Conservation (phyloP, 495 filamentous ascomycete genomes). For the Penicillium flavigenum region DNA sequence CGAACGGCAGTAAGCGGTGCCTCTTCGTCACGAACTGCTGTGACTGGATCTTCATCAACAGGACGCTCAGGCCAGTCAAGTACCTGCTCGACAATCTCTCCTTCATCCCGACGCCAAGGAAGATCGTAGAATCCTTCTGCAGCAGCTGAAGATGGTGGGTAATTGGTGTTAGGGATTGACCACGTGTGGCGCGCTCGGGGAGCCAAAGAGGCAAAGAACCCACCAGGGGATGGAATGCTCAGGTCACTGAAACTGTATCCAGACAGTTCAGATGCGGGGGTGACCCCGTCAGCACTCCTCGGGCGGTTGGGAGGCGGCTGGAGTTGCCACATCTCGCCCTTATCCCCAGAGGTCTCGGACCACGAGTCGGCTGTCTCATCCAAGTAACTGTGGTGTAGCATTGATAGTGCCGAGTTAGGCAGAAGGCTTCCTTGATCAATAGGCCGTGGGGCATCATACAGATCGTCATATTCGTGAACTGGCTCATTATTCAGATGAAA, state of each 20-base stretch:
- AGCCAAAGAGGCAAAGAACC: constrained; percentile 83
- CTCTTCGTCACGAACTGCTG: constrained; percentile 47
- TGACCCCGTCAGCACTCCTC: constrained; percentile 44
- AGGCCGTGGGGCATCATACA: constrained; percentile 44
- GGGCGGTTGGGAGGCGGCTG: constrained; percentile 31
- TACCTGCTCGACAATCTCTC: constrained; percentile 63
- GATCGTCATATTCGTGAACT: constrained; percentile 21
- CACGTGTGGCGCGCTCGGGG: constrained; percentile 74
- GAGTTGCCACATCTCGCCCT: constrained; percentile 49
- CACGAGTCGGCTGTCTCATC: constrained; percentile 48
- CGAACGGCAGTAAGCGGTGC: constrained; percentile 67
- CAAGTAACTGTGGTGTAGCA: constrained; percentile 70
- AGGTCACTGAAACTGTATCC: constrained; percentile 63
- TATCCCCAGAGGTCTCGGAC: constrained; percentile 48
- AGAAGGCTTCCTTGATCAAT: constrained; percentile 64
- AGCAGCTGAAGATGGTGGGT: constrained; percentile 72
- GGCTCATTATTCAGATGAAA: constrained; percentile 30
- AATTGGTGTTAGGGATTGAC: constrained; percentile 48
- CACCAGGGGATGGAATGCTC: constrained; percentile 84
- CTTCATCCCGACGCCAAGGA: constrained; percentile 60
- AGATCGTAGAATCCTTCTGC: constrained; percentile 82
- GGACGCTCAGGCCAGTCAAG: constrained; percentile 58
- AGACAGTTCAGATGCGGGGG: constrained; percentile 49
- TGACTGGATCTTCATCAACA: constrained; percentile 43
- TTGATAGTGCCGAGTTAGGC: constrained; percentile 73